phyloP scores from a whole-genome alignment of 441 rosid species.

The Bocquillonia castaneifolia region DNA sequence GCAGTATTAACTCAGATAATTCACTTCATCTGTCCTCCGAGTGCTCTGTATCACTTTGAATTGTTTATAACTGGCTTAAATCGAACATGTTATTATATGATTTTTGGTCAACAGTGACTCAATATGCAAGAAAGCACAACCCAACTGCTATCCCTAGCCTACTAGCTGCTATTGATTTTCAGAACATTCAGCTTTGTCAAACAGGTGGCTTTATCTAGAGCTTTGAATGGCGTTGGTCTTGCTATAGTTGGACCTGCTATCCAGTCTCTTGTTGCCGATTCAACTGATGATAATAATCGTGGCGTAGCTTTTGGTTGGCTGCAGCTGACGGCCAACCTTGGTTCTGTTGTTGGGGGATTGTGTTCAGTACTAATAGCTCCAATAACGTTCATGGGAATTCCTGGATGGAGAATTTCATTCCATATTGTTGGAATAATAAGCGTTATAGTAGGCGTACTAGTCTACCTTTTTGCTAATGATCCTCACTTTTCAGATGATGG shows the following conservation, averaged over 20 bases:
- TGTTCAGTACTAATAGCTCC: slow-evolving; percentile 67
- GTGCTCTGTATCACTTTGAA: background rate
- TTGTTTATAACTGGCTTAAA: background rate
- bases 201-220: slow-evolving; percentile 69
- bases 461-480: slow-evolving; percentile 57
- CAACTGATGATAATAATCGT: slow-evolving; percentile 61
- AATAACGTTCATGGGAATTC: slow-evolving; percentile 52
- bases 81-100: too few relatives aligned
- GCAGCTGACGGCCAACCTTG: slow-evolving; percentile 61
- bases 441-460: slow-evolving; percentile 56
- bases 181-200: slow-evolving; percentile 26
- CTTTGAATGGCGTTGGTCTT: slow-evolving; percentile 73
- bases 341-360: slow-evolving; percentile 65
- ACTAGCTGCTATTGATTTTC: slow-evolving; percentile 9
- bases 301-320: slow-evolving; percentile 86
- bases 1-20: background rate
- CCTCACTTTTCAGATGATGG: slow-evolving; percentile 48
- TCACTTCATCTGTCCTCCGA: background rate
- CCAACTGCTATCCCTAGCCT: background rate
- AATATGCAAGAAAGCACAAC: background rate
- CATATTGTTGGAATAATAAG: slow-evolving; percentile 70
- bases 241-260: slow-evolving; percentile 69
- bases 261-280: slow-evolving; percentile 77
- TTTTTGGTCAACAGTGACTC: background rate
- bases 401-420: slow-evolving; percentile 85